These are phyloP conservation scores for Ceratocystis ficicola DNA, from an alignment of 2,329 filamentous ascomycete genomes.

Conservation along the genomic window DNA sequence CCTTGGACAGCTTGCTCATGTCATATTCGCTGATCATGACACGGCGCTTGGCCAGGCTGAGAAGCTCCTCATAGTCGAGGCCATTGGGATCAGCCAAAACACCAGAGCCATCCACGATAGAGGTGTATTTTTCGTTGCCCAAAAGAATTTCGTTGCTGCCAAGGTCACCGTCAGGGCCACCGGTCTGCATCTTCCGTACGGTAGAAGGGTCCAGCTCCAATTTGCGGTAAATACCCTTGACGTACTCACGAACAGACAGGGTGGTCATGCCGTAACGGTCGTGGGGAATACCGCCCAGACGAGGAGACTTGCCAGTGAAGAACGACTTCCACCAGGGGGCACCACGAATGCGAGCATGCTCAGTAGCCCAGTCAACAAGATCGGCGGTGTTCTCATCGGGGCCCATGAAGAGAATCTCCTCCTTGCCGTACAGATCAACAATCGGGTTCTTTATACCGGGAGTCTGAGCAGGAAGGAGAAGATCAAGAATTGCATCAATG, in stretches of 20 bases:
- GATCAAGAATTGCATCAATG: conserved; percentile 94
- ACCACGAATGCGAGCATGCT: conserved; percentile 74
- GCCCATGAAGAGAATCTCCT: conserved; percentile 97
- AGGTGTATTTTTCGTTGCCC: conserved; percentile 87
- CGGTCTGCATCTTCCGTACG: conserved; percentile 91
- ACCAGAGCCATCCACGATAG: conserved; percentile 91
- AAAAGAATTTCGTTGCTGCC: conserved; percentile 97
- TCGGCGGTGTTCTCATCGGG: conserved; percentile 98
- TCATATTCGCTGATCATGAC: conserved; percentile 88
- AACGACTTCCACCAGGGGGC: conserved; percentile 99
- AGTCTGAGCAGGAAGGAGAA: conserved; percentile 76
- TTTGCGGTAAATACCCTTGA: conserved; percentile 95
- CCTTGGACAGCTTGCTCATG: conserved; percentile 65
- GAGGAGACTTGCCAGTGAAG: conserved; percentile 97
- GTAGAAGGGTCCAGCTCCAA: conserved; percentile 73
- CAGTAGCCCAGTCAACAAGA: conserved; percentile 95
- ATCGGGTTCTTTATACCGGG: conserved; percentile 99
- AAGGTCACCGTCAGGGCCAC: conserved; percentile 89
- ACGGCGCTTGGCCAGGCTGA: conserved; percentile 72
- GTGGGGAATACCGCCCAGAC: conserved; percentile 90
- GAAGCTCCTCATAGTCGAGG: conserved; percentile 69
- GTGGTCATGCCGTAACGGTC: conserved; percentile 97
- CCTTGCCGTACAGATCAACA: conserved; percentile 84
- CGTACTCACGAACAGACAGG: conserved; percentile 87
- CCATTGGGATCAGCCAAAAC: conserved; percentile 90